Evolutionary conservation across 345 rosid species (phyloP), one percentile per base, ranked within the genome.

Genomic region (Heritiera fomes): DNA sequence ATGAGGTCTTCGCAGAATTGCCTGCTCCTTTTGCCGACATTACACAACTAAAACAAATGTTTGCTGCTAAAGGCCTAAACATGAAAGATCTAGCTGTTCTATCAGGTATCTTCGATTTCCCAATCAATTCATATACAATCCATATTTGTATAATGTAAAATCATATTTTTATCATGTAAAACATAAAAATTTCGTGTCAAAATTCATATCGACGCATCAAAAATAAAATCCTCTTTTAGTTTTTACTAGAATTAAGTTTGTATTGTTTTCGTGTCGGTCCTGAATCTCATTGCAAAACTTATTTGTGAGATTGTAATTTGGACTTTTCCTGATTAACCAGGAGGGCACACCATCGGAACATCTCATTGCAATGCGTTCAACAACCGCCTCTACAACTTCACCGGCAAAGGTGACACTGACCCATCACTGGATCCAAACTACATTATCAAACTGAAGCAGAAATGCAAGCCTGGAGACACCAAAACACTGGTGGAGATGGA

Each of bases 301-400:
- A 0, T 40, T 0, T 8, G 7, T 62, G 8, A 3, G 43, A 23
- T 32, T 14, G 5, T 47, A 46, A 70, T 28, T 28, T 70, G 28
- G 28, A 46, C 30, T 71, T 14, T 30, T 50, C 50, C 8, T 6
- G 15, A 30, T 55, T 11, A 55, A 40, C 55, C 61, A 56, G 50
- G 34, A 45, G 68, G 52, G 20, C 94, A 90, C 84, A 92, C 94
- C 20, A 87, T 90, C 28, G 97, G 94, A 23, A 82, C 83, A 43
- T 86, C 91, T 63, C 83, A 72, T 5, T 90, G 94, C 75, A 41
- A 30, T 6, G 23, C 76, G 17, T 45, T 92, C 8, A 53, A 69
- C 18, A 46, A 8, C 47, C 90, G 93, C 8, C 73, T 92, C 34
- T 87, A 89, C 83, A 92, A 90, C 78, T 92, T 92, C 82, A 88